These are phyloP conservation scores for Gentiana straminea DNA, from an alignment of 257 asterid species.

Conservation along the genomic window DNA sequence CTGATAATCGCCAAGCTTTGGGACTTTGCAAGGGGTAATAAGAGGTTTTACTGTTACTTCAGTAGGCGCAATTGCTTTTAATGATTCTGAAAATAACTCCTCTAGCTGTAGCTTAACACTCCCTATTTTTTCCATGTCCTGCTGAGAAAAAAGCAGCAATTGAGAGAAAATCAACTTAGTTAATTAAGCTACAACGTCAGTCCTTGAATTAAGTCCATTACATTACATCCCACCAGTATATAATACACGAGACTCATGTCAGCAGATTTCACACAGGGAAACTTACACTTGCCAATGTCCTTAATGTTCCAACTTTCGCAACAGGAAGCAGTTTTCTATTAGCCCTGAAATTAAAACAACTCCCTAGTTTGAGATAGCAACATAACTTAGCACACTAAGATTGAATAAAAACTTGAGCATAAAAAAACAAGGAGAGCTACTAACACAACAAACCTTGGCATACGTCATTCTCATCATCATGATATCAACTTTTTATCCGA, in stretches of 20 bases:
- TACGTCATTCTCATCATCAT: too few species aligned
- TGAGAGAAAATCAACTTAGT: too few species aligned
- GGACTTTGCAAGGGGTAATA: slow-evolving; percentile 60
- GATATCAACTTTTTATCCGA: too few species aligned
- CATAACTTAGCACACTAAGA: too few species aligned
- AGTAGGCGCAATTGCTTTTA: slow-evolving; percentile 54
- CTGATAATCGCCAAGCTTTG: slow-evolving; percentile 75
- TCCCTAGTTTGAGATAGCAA: slow-evolving; percentile 47
- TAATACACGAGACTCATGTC: background rate
- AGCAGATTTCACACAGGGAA: background rate
- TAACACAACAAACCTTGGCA: too few species aligned
- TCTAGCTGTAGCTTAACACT: slow-evolving; percentile 59
- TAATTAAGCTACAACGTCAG: too few species aligned
- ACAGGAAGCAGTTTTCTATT: slow-evolving; percentile 30
- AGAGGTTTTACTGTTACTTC: slow-evolving; percentile 43
- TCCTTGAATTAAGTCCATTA: too few species aligned
- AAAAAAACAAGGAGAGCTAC: too few species aligned
- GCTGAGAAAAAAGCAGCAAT: slow-evolving; percentile 4
- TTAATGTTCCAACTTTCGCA: slow-evolving; percentile 22
- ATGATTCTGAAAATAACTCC: slow-evolving; percentile 46
- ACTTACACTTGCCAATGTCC: slow-evolving; percentile 61
- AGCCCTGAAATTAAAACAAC: slow-evolving; percentile 29
- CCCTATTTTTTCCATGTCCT: slow-evolving; percentile 35
- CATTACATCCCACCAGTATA: too few species aligned
- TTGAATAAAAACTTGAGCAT: too few species aligned